These are phyloP conservation scores for Fomitiporia mediterranea DNA, from an alignment of 1,284 basidiomycete genomes.

Conservation along the genomic window DNA sequence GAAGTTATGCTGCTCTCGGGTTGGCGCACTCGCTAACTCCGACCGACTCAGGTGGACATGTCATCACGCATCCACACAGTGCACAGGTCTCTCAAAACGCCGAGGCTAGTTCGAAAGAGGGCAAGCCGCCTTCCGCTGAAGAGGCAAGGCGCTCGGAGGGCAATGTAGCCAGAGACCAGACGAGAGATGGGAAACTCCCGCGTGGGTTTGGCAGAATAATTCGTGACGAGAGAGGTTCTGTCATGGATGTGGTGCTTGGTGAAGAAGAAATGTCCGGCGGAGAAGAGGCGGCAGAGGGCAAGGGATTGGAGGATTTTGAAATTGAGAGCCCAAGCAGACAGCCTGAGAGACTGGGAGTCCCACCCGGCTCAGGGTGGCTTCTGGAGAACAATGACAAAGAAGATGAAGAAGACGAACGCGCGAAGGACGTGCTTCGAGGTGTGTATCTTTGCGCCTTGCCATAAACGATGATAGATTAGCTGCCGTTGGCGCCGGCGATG, in stretches of 20 bases:
- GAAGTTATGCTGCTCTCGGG: slow-evolving; percentile 77
- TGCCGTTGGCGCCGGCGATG: neutral
- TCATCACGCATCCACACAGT: slow-evolving; percentile 27
- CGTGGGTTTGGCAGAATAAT: slow-evolving; percentile 82
- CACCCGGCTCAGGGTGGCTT: slow-evolving; percentile 28
- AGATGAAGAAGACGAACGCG: slow-evolving; percentile 27
- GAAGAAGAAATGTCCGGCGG: slow-evolving; percentile 39
- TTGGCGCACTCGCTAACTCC: slow-evolving; percentile 66
- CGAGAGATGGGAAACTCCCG: slow-evolving; percentile 35
- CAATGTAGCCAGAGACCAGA: neutral
- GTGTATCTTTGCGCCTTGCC: slow-evolving; percentile 20
- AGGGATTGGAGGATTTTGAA: slow-evolving; percentile 31
- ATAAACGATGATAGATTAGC: slow-evolving; percentile 10
- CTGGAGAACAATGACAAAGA: slow-evolving; percentile 26
- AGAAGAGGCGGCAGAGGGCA: slow-evolving; percentile 27
- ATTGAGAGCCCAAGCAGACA: slow-evolving; percentile 29
- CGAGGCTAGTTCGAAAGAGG: slow-evolving; percentile 15
- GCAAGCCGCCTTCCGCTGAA: neutral
- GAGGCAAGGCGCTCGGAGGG: neutral
- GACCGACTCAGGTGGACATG: slow-evolving; percentile 55
- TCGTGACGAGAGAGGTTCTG: slow-evolving; percentile 77
- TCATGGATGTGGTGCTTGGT: slow-evolving; percentile 72
- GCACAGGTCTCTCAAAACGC: slow-evolving; percentile 7
- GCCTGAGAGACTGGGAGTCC: slow-evolving; percentile 25
- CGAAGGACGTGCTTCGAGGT: slow-evolving; percentile 33